These are phyloP conservation scores for Cadophora luteo-olivacea DNA, from an alignment of 2,329 filamentous ascomycete species.

Conservation along the genomic window DNA sequence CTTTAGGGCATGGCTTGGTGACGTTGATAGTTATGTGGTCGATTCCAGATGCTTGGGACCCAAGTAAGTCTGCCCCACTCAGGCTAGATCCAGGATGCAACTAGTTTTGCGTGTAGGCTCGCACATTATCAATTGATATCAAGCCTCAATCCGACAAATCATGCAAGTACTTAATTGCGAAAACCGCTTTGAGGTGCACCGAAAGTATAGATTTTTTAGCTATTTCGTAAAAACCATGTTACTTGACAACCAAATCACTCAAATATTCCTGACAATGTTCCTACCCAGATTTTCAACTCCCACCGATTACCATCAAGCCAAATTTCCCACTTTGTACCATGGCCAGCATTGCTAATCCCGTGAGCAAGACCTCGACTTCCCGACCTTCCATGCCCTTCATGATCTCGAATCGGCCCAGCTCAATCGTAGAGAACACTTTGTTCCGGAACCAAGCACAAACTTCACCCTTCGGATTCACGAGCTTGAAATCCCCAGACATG, in stretches of 20 bases:
- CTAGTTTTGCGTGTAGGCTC: not conserved
- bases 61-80: not conserved
- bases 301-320: not conserved
- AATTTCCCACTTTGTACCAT: slow-evolving; percentile 19
- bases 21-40: not conserved
- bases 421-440: slow-evolving; percentile 20
- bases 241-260: not conserved
- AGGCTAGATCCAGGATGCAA: not conserved
- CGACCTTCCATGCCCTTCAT: slow-evolving; percentile 1
- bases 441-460: slow-evolving; percentile 49
- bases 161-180: no score
- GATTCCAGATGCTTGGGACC: not conserved
- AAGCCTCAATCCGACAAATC: no score
- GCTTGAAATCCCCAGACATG: slow-evolving; percentile 20
- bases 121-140: not conserved
- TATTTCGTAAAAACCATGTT: no score
- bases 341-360: slow-evolving; percentile 10
- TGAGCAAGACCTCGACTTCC: slow-evolving; percentile 9
- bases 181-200: no score
- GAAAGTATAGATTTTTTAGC: no score
- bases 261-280: not conserved
- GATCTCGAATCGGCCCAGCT: slow-evolving; percentile 18
- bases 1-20: not conserved
- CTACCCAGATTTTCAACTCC: not conserved
- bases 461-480: slow-evolving; percentile 52